Evolutionary conservation across 176 grass and related monocot genomes (phyloP).

Genomic region (Lolium perenne): DNA sequence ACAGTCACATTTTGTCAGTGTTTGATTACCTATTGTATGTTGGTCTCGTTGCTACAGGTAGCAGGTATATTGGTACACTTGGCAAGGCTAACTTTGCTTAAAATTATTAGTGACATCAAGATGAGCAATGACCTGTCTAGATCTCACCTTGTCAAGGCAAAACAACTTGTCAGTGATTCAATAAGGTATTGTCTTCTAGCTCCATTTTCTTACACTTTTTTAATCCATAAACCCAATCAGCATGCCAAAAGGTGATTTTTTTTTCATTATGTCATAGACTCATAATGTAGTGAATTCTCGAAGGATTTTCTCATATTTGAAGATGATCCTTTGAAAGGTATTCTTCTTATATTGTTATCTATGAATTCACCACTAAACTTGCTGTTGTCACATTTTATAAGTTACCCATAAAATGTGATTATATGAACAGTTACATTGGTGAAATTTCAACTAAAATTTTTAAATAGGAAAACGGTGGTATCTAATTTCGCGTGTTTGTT

Average conservation of each 20-base stretch:
- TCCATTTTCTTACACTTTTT: neutral
- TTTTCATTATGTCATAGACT: conserved; percentile 3
- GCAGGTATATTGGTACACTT: conserved; percentile 66
- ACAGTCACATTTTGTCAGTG: conserved; percentile 2
- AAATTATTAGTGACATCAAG: conserved; percentile 46
- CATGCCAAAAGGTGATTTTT: neutral
- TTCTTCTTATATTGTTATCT: neutral
- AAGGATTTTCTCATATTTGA: conserved; percentile 12
- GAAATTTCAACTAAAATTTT: neutral
- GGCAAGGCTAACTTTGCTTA: conserved; percentile 72
- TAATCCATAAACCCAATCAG: neutral
- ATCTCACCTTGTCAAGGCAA: conserved; percentile 57
- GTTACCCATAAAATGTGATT: conserved; percentile 22
- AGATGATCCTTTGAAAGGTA: conserved; percentile 4
- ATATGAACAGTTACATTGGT: conserved; percentile 12
- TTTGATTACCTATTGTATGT: conserved; percentile 37
- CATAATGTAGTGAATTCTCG: neutral
- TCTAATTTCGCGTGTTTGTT: neutral
- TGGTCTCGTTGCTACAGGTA: conserved; percentile 52
- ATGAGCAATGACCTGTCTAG: conserved; percentile 46
- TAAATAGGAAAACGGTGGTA: neutral
- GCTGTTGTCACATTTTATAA: neutral
- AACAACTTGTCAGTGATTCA: conserved; percentile 63
- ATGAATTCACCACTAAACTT: conserved; percentile 11
- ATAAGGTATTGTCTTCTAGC: conserved; percentile 60